phyloP scores from a whole-genome alignment of 139 green algal genomes.

The Volvox africanus region DNA sequence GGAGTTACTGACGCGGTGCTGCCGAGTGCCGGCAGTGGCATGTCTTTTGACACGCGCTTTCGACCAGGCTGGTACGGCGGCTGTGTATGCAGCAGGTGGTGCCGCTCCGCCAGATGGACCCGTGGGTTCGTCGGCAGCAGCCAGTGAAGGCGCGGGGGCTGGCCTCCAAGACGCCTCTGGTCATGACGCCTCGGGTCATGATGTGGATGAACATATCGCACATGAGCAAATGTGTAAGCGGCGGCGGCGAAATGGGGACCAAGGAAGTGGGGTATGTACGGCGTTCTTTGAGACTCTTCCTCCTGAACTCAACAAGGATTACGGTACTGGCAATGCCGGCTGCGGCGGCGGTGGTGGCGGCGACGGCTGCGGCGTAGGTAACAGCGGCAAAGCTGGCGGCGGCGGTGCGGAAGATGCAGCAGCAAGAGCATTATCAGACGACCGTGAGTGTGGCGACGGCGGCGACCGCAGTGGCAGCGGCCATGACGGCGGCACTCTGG shows the following conservation, averaged over 20 bases:
- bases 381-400: not conserved
- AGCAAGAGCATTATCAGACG: not conserved
- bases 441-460: too few relatives aligned
- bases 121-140: too few relatives aligned
- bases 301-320: too few relatives aligned
- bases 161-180: not conserved
- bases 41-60: conserved; percentile 8
- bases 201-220: not conserved
- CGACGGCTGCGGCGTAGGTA: not conserved
- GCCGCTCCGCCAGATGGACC: too few relatives aligned
- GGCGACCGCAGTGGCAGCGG: too few relatives aligned
- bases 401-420: not conserved
- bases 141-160: too few relatives aligned
- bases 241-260: too few relatives aligned
- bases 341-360: not conserved
- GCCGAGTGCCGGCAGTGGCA: conserved; percentile 10
- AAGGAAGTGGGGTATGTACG: too few relatives aligned
- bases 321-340: too few relatives aligned
- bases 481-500: not conserved
- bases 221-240: too few relatives aligned
- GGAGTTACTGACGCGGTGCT: not conserved
- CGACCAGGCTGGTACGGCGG: not conserved
- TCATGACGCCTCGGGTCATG: not conserved
- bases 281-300: too few relatives aligned
- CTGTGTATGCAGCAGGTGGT: not conserved